Evolutionary conservation across 768 basidiomycete genomes (phyloP), one percentile per base, ranked within the genome.

Genomic region (Tulasnella sp.): DNA sequence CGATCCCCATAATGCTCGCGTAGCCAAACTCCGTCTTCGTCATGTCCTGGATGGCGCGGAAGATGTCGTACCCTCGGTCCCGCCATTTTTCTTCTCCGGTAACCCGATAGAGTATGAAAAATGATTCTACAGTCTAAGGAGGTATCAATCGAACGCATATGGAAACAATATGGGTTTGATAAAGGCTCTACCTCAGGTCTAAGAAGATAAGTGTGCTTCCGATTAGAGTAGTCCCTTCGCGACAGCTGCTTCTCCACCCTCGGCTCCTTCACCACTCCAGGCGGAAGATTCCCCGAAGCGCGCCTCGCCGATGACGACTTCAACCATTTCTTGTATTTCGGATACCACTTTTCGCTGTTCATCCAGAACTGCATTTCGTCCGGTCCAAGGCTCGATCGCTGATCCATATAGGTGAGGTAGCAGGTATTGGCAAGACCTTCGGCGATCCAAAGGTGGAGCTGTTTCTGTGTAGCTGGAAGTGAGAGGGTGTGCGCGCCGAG

Each of bases 381-480:
- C 0, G 86, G 83, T 17, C 80, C 84, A 26, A 89, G 70, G 2
- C 87, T 86, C 2, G 78, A 75, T 3, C 80, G 77, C 67, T 84
- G 80, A 66, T 88, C 86, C 1, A 82, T 83, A 66, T 88, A 88
- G 44, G 79, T 77, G 26, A 82, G 65, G 71, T 79, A 87, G 67
- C 86, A 88, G 15, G 77, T 83, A 66, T 85, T 78, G 29, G 84
- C 82, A 26, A 89, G 74, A 13, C 86, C 86, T 67, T 86, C 78
- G 1, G 86, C 87, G 3, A 82, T 86, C 82, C 84, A 88, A 52
- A 81, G 71, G 67, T 88, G 86, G 26, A 84, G 67, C 17, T 84
- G 75, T 3, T 83, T 75, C 51, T 80, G 70, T 56, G 27, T 30
- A n/a, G 58, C 27, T 2, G 48, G 3, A 19, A 32, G 45, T 11